Percentiles rank a stretch among this genome's conserved stretches.
phyloP scores from a whole-genome alignment of 257 asterid genomes.

The Voacanga thouarsii region DNA sequence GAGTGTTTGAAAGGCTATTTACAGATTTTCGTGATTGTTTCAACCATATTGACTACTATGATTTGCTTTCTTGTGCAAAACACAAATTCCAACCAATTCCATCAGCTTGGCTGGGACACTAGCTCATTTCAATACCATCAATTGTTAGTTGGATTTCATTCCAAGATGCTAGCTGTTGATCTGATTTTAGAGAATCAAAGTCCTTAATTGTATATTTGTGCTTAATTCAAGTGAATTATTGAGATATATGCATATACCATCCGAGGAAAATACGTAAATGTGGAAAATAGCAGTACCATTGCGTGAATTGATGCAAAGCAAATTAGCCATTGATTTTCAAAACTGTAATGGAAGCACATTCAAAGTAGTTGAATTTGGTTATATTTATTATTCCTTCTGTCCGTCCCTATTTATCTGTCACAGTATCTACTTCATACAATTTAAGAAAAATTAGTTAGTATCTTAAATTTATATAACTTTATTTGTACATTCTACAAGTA shows the following conservation, averaged over 20 bases:
- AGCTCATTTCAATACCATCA: neutral
- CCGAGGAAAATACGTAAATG: neutral
- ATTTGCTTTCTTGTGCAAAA: slow-evolving; percentile 57
- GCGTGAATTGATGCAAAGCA: neutral
- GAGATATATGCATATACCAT: too few species aligned
- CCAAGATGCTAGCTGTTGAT: neutral
- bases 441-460: too few species aligned
- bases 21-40: slow-evolving; percentile 73
- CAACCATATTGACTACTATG: slow-evolving; percentile 46
- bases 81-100: slow-evolving; percentile 67
- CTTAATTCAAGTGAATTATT: neutral
- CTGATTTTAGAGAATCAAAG: neutral
- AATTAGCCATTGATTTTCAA: neutral
- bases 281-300: neutral
- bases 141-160: too few species aligned
- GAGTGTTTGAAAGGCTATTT: slow-evolving; percentile 65
- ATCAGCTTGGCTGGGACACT: slow-evolving; percentile 66
- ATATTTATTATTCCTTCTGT: too few species aligned
- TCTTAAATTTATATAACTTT: too few species aligned
- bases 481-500: too few species aligned
- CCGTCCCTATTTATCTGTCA: too few species aligned
- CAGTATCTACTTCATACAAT: too few species aligned
- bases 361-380: too few species aligned
- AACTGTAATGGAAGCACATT: neutral
- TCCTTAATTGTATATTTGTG: neutral